Conservation (phyloP, 2,329 filamentous ascomycete species). For the Aspergillus sp. region DNA sequence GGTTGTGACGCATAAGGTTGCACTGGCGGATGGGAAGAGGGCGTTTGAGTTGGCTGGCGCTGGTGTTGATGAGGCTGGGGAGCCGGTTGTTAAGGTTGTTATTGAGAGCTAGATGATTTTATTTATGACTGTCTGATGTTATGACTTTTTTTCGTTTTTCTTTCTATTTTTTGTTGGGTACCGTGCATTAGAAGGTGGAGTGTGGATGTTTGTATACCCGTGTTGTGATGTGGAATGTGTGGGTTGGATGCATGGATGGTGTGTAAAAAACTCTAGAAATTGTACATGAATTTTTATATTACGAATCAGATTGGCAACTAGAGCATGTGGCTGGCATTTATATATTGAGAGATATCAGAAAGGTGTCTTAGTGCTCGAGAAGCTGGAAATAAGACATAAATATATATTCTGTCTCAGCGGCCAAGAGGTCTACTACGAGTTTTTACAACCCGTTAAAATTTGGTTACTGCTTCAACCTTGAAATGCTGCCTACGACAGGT, state of each 20-base stretch:
- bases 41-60: conserved; percentile 54
- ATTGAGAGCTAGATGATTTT: conserved; percentile 34
- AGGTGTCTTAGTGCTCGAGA: no score
- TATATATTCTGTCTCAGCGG: background rate
- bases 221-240: no score
- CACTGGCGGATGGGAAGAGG: conserved; percentile 49
- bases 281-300: background rate
- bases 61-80: conserved; percentile 52
- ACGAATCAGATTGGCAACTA: background rate
- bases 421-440: no score
- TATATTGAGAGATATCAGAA: no score
- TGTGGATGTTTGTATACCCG: background rate
- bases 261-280: background rate
- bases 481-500: no score
- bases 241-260: no score
- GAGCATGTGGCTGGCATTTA: background rate
- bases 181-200: background rate
- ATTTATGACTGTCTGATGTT: no score
- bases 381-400: background rate
- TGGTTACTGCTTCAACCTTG: no score
- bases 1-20: conserved; percentile 55
- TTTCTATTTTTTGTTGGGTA: background rate
- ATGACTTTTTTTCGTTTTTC: background rate
- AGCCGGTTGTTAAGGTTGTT: conserved; percentile 55
- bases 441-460: no score